phyloP scores from a whole-genome alignment of 108 stramenopile species.

The Discostella pseudostelligera region DNA sequence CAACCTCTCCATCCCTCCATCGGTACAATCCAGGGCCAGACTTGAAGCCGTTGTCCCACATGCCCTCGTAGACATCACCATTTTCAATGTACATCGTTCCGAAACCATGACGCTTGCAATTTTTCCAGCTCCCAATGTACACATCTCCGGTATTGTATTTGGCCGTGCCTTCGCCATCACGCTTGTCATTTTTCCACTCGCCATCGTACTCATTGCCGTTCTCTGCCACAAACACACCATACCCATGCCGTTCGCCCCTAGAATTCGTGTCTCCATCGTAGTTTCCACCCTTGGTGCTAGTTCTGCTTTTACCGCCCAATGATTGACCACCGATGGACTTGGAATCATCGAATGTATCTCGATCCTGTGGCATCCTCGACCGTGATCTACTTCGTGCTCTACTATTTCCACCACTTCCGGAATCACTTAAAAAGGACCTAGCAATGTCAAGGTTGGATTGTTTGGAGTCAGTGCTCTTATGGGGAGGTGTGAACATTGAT shows the following conservation, averaged over 20 bases:
- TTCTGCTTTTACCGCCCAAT: constrained; percentile 26
- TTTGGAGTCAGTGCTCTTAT: constrained; percentile 17
- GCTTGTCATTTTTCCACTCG: constrained; percentile 45
- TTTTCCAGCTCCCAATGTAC: constrained; percentile 41
- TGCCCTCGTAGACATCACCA: constrained; percentile 50
- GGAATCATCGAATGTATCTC: constrained; percentile 37
- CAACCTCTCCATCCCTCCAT: constrained; percentile 54
- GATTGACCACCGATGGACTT: constrained; percentile 33
- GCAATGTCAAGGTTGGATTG: constrained; percentile 43
- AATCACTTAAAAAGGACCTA: constrained; percentile 28
- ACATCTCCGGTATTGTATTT: constrained; percentile 36
- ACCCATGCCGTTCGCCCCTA: constrained; percentile 44
- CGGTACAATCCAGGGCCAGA: constrained; percentile 49
- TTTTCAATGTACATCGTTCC: constrained; percentile 49
- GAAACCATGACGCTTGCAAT: constrained; percentile 39
- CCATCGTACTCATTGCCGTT: constrained; percentile 50
- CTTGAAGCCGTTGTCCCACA: constrained; percentile 43
- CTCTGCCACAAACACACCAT: constrained; percentile 41
- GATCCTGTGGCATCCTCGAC: constrained; percentile 35
- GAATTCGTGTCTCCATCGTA: constrained; percentile 46
- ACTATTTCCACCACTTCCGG: background rate
- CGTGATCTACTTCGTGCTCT: constrained; percentile 19
- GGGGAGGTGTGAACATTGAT: constrained; percentile 16
- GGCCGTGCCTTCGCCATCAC: constrained; percentile 42
- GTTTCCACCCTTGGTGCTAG: constrained; percentile 21